A percentile compares a stretch with the other conserved stretches of the same genome.
Evolutionary conservation across 495 filamentous ascomycete species (phyloP).

Genomic region (Paragyromitra xinjiangensis): DNA sequence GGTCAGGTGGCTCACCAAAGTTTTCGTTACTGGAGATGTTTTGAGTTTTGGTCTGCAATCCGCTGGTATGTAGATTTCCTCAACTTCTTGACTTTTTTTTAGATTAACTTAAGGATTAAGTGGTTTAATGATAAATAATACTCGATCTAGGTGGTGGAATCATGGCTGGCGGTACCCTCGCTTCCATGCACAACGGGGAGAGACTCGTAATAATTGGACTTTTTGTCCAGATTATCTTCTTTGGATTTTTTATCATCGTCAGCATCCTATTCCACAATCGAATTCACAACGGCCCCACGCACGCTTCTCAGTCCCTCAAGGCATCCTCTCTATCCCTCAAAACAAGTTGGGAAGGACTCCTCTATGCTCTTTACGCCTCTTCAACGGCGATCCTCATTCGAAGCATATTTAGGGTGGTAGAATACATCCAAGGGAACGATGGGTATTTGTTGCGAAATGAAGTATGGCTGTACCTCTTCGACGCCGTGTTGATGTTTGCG

Average conservation of each 20-base stretch:
- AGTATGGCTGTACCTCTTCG: constrained; percentile 71
- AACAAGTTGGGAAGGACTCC: constrained; percentile 64
- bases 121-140: background rate
- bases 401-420: constrained; percentile 69
- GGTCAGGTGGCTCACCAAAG: constrained; percentile 63
- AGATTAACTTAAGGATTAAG: too few relatives aligned
- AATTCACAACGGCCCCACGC: constrained; percentile 38
- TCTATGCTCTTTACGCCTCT: constrained; percentile 65
- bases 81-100: background rate
- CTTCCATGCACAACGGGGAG: constrained; percentile 59
- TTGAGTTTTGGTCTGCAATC: constrained; percentile 61
- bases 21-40: constrained; percentile 62
- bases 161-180: constrained; percentile 54
- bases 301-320: constrained; percentile 20
- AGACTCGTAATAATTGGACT: constrained; percentile 63
- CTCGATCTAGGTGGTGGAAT: constrained; percentile 53
- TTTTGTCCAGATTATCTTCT: constrained; percentile 65
- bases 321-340: constrained; percentile 10
- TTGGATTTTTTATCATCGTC: constrained; percentile 64
- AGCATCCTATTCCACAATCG: constrained; percentile 60
- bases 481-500: constrained; percentile 67
- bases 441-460: constrained; percentile 66
- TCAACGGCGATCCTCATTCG: constrained; percentile 69
- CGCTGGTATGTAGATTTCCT: constrained; percentile 35
- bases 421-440: constrained; percentile 68